Evolutionary conservation across 2,329 filamentous ascomycete species (phyloP), one percentile per base, ranked within the genome.

Genomic region (Penicillium digitatum): DNA sequence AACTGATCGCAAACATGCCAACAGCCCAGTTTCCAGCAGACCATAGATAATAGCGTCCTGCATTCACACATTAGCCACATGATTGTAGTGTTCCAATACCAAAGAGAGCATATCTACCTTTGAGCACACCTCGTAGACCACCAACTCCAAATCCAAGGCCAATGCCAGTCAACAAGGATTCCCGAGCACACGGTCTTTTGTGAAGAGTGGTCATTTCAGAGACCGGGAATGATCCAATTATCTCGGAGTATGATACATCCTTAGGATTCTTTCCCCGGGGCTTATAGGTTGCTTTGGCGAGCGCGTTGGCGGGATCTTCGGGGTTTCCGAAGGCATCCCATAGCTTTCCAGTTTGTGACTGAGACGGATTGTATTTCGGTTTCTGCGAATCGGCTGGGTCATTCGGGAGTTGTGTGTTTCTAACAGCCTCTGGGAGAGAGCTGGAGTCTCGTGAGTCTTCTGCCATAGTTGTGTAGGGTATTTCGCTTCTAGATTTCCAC

Each of bases 21-120:
- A 94, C 90, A 0, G 90, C 91, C 88, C 89, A 95, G 67, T 95
- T 95, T 34, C 87, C 86, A 1, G 89, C 84, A 66, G 82, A 84
- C 53, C 81, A 82, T 57, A 90, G 74, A 18, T 81, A 79, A 39
- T 81, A 84, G 83, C 68, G 32, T 32, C 70, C 68, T 70, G 55
- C 51, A 50, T 54, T 51, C 46, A 59, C 55, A 46, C 26, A 44
- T 60, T 53, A 62, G 40, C 34, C 24, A 7, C 46, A 26, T 2
- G 5, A 22, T 44, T 37, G 27, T 7, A 31, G 42, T 20, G 20
- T 10, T 9, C 5, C 12, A 40, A 35, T 35, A 38, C 38, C 9
- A 29, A 26, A 24, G 49, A 31, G 39, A 44, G 53, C 37, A 16
- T 42, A 14, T 48, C 62, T 78, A 95, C 91, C 87, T 76, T 88